phyloP scores from a whole-genome alignment of 2,329 filamentous ascomycete genomes.

The Curvularia sp. region DNA sequence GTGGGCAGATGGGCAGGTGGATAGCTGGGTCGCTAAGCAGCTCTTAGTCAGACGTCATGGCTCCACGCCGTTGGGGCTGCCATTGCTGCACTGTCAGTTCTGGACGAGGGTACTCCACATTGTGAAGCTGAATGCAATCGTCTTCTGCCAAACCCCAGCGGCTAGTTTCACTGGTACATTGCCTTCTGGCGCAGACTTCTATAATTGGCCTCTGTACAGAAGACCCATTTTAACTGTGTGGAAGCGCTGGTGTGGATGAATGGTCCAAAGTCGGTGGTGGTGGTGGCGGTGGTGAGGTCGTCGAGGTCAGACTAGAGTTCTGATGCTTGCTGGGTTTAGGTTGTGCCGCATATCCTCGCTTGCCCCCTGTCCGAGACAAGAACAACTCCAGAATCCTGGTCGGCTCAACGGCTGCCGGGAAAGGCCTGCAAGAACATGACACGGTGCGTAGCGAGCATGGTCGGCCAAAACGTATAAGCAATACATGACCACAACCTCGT shows the following conservation, averaged over 20 bases:
- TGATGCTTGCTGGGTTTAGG: constrained; percentile 41
- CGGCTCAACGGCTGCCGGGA: constrained; percentile 22
- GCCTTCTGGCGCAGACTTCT: constrained; percentile 33
- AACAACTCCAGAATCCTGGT: constrained; percentile 34
- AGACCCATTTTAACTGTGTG: constrained; percentile 23
- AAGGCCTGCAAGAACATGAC: constrained; percentile 24
- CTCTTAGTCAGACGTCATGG: constrained; percentile 19
- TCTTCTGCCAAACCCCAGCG: constrained; percentile 25
- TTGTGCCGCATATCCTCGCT: constrained; percentile 41
- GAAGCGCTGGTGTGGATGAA: constrained; percentile 22
- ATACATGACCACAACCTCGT: constrained; percentile 9
- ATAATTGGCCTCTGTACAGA: constrained; percentile 20
- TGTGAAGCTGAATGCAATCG: neutral
- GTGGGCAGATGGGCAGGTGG: neutral
- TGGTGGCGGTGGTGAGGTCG: constrained; percentile 35
- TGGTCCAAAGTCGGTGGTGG: constrained; percentile 22
- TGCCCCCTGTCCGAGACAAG: constrained; percentile 35
- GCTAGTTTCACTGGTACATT: constrained; percentile 5
- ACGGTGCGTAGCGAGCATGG: constrained; percentile 17
- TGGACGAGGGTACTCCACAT: neutral
- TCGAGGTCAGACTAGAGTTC: constrained; percentile 35
- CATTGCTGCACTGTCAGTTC: neutral
- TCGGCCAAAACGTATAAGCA: constrained; percentile 21
- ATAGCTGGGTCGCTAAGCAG: neutral
- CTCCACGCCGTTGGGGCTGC: constrained; percentile 3